Percentiles rank a stretch among this genome's conserved stretches.
phyloP scores from a whole-genome alignment of 2,329 filamentous ascomycete species.

The Penicillium sclerotiorum region DNA sequence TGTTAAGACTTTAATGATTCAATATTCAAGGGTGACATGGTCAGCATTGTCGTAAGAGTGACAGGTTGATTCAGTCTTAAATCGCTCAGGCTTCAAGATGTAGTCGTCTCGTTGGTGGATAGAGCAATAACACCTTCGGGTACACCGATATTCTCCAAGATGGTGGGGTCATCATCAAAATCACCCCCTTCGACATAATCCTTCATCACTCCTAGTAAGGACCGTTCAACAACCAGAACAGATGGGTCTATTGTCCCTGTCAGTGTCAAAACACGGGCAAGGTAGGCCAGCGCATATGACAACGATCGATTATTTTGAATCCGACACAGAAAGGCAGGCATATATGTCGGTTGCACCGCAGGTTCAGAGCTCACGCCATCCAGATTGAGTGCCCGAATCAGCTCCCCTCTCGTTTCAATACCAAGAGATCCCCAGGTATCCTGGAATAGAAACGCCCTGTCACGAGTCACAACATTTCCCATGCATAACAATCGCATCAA shows the following conservation, averaged over 20 bases:
- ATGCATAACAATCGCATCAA: slow-evolving; percentile 18
- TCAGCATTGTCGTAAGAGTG: too few relatives aligned
- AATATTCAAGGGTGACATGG: too few relatives aligned
- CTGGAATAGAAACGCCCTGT: slow-evolving; percentile 14
- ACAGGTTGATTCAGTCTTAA: too few relatives aligned
- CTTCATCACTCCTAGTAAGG: slow-evolving; percentile 14
- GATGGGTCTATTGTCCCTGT: slow-evolving; percentile 4
- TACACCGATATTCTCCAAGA: slow-evolving; percentile 13
- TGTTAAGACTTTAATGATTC: too few relatives aligned
- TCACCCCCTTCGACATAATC: slow-evolving; percentile 10
- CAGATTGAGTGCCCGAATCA: slow-evolving; percentile 11
- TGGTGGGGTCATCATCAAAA: slow-evolving; percentile 13
- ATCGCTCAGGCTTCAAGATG: too few relatives aligned
- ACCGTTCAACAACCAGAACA: slow-evolving; percentile 17
- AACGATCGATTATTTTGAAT: slow-evolving; percentile 4
- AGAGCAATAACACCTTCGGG: slow-evolving; percentile 13
- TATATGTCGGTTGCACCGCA: slow-evolving; percentile 20
- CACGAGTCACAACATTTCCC: slow-evolving; percentile 14
- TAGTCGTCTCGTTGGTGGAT: neutral
- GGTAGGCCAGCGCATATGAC: slow-evolving; percentile 6
- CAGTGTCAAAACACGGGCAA: slow-evolving; percentile 14
- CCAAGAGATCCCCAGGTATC: slow-evolving; percentile 9
- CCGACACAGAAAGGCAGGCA: slow-evolving; percentile 14
- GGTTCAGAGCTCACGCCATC: slow-evolving; percentile 13
- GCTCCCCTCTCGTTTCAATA: neutral